Base-by-base conservation (phyloP, 345 rosid species). In the Gossypium arboreum region DNA sequence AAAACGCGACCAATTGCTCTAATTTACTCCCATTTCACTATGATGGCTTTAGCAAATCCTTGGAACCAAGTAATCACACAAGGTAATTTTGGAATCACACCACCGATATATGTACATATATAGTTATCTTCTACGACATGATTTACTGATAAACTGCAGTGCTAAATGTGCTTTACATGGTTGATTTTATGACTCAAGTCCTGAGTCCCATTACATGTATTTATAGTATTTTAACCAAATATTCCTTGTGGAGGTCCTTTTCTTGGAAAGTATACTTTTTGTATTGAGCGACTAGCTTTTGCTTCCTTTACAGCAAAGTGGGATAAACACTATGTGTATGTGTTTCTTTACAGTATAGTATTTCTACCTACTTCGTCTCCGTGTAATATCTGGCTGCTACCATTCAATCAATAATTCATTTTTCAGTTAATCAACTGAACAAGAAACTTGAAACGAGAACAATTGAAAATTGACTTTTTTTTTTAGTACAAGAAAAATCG, bases 191-290 rank as follows among this genome's bases (percentile, higher is more conserved):
- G 16, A 5, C 12, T 2, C n/a, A 2, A 48, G 4, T 25, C 18
- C 7, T 68, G 41, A 24, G 7, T 68, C 12, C 39, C 72, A 24
- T 24, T 24, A 25, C 17, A 48, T 69, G 9, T 18, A 16, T 50
- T 25, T 2, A 50, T 25, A 16, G 43, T 0, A 17, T 56, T 22
- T 50, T 9, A 22, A 44, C 41, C 41, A 22, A 20, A 57, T 44
- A 43, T 72, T 72, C 65, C 55, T 72, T 57, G 44, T 72, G 75
- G 75, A 72, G 24, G 75, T 72, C 75, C 12, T 44, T 72, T 41
- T 72, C 75, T 20, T 18, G n/a, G 64, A 66, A 34, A 34, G 7
- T 34, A 6, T 34, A 34, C 41, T 12, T 0, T 43, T 13, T 55
- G 18, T 34, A 12, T n/a, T 54, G 11, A 54, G 58, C 24, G 34